A percentile compares a stretch with the other conserved stretches of the same genome.
phyloP scores from a whole-genome alignment of 768 basidiomycete genomes.

The Rhodotorula babjevae region DNA sequence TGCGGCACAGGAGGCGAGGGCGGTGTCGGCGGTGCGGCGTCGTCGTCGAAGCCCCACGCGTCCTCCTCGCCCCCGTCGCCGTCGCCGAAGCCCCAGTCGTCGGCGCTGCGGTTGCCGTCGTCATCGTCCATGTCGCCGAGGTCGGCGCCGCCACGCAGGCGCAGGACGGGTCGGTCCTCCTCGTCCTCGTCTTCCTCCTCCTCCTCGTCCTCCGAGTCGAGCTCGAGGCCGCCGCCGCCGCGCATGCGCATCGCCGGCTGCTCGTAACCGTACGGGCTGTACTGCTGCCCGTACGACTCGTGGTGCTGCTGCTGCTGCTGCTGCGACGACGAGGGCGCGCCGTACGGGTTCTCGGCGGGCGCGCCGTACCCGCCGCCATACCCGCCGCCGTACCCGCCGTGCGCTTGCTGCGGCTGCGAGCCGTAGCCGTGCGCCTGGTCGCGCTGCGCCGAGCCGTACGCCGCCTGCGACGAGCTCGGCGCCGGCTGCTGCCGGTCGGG shows the following conservation, averaged over 20 bases:
- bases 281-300: not conserved
- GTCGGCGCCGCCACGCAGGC: constrained; percentile 30
- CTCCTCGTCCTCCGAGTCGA: not conserved
- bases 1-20: not conserved
- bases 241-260: constrained; percentile 24
- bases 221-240: constrained; percentile 1
- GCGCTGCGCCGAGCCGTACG: not conserved
- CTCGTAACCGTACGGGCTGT: constrained; percentile 3
- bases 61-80: constrained; percentile 18
- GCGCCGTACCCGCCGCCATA: not conserved
- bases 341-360: not conserved
- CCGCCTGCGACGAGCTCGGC: not conserved
- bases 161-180: not conserved
- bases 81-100: constrained; percentile 34
- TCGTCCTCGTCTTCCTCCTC: not conserved
- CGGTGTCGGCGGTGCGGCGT: not conserved
- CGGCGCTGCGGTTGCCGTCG: constrained; percentile 21
- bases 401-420: constrained; percentile 6
- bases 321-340: too few species aligned
- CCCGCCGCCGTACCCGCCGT: constrained; percentile 1
- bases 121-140: constrained; percentile 35
- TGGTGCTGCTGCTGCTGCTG: not conserved
- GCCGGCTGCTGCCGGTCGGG: constrained; percentile 22
- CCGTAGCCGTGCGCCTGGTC: not conserved
- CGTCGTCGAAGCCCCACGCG: constrained; percentile 39